These are phyloP conservation scores for Straminergon stramineum DNA, from an alignment of 225 moss, liverwort and hornwort genomes.

Conservation along the genomic window DNA sequence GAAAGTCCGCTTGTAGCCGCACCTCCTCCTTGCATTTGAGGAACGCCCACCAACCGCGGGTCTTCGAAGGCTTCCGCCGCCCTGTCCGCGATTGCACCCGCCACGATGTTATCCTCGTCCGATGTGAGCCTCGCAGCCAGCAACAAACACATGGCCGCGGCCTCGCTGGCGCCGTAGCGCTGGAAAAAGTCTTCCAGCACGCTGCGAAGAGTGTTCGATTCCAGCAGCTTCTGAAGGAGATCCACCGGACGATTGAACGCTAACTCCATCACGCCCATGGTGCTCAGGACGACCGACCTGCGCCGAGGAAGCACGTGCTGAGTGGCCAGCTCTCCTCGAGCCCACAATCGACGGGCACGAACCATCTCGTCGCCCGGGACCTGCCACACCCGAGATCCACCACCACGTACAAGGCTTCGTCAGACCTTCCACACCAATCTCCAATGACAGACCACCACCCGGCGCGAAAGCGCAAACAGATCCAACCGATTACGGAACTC, in stretches of 20 bases:
- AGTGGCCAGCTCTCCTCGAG: conserved; percentile 91
- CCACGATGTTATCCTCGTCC: conserved; percentile 76
- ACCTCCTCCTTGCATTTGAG: conserved; percentile 83
- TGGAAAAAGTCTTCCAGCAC: conserved; percentile 94
- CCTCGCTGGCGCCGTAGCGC: conserved; percentile 85
- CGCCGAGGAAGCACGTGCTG: conserved; percentile 88
- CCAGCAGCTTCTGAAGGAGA: conserved; percentile 80
- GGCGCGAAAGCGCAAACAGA: background rate
- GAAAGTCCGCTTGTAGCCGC: conserved; percentile 54
- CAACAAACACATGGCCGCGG: conserved; percentile 95
- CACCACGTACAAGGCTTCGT: background rate
- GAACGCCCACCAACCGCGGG: conserved; percentile 83
- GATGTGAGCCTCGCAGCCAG: conserved; percentile 86
- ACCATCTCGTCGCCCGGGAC: conserved; percentile 53
- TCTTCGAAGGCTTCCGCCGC: conserved; percentile 97
- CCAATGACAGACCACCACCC: background rate
- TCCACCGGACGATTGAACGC: conserved; percentile 93
- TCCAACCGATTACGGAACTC: background rate
- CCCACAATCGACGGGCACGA: conserved; percentile 88
- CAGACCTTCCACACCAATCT: background rate
- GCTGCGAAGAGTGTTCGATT: conserved; percentile 47
- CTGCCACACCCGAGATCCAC: conserved; percentile 1
- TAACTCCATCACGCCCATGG: conserved; percentile 91
- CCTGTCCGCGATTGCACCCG: conserved; percentile 59
- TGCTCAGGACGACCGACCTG: conserved; percentile 75